Percentiles rank a stretch among this genome's conserved stretches.
Conservation (phyloP, 2,329 filamentous ascomycete species). For the Cladosporium sp. region DNA sequence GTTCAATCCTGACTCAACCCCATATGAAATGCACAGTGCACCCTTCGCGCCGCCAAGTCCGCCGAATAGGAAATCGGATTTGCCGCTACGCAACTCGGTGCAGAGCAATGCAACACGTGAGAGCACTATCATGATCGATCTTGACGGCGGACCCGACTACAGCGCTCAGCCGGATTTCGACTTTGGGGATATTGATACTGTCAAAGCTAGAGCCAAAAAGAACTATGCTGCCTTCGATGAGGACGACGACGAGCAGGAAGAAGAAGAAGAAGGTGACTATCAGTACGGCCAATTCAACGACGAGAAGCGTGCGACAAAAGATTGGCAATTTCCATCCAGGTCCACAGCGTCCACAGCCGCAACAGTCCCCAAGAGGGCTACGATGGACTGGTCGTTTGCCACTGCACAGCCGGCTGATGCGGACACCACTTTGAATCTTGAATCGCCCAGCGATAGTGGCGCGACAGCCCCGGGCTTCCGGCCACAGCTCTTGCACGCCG, state of each 20-base stretch:
- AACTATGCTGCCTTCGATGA: conserved; percentile 29
- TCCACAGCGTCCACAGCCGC: conserved; percentile 30
- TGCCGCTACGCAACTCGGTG: conserved; percentile 44
- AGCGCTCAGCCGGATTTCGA: conserved; percentile 48
- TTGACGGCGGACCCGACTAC: conserved; percentile 46
- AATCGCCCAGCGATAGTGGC: conserved; percentile 31
- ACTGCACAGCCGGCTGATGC: conserved; percentile 36
- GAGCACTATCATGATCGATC: conserved; percentile 58
- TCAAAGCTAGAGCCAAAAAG: conserved; percentile 51
- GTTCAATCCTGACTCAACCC: conserved; percentile 56
- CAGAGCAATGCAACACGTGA: conserved; percentile 44
- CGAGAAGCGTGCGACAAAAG: conserved; percentile 47
- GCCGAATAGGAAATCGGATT: conserved; percentile 21
- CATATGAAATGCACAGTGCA: conserved; percentile 60
- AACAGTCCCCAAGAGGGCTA: conserved; percentile 42
- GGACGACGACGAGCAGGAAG: conserved; percentile 34
- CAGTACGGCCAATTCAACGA: conserved; percentile 37
- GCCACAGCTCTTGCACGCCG: conserved; percentile 42
- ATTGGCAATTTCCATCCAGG: conserved; percentile 57
- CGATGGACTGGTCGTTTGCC: conserved; percentile 52
- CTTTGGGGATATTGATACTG: conserved; percentile 54
- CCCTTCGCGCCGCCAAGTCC: conserved; percentile 42
- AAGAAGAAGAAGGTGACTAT: conserved; percentile 43
- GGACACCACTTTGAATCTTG: conserved; percentile 30
- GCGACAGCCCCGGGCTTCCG: conserved; percentile 38